Evolutionary conservation across 495 filamentous ascomycete genomes (phyloP).

Genomic region (Amphirosellinia nigrospora): DNA sequence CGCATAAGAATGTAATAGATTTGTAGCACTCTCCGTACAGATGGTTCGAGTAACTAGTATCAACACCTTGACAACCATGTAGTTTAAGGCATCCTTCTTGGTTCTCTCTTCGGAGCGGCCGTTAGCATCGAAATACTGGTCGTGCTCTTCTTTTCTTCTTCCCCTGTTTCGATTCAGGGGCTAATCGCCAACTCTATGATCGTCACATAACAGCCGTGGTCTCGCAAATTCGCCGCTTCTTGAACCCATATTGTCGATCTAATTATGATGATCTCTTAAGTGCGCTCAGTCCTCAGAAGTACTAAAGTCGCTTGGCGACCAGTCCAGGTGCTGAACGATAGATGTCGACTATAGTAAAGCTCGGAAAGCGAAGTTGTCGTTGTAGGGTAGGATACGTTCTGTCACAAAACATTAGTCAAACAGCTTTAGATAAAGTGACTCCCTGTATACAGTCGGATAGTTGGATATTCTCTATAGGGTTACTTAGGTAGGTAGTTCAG

Average conservation of each 20-base stretch:
- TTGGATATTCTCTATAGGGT: no score
- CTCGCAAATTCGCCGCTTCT: background rate
- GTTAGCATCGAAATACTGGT: background rate
- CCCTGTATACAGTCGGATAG: no score
- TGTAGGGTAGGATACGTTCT: background rate
- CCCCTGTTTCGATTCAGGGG: background rate
- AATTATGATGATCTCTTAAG: background rate
- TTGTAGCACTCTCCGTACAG: background rate
- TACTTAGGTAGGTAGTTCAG: no score
- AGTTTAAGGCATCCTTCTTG: background rate
- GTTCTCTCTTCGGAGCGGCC: background rate
- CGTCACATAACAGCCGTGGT: background rate
- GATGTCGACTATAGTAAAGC: background rate
- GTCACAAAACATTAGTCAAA: no score
- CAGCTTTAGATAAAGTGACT: no score
- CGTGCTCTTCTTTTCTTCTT: background rate
- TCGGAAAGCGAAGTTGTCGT: background rate
- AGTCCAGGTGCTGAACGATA: background rate
- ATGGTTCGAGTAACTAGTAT: background rate
- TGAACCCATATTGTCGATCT: background rate
- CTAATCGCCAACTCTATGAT: background rate
- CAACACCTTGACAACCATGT: background rate
- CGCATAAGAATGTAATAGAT: background rate
- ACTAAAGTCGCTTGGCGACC: background rate
- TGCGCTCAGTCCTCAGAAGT: background rate